phyloP scores from a whole-genome alignment of 768 basidiomycete species.

The Mycena crocata region DNA sequence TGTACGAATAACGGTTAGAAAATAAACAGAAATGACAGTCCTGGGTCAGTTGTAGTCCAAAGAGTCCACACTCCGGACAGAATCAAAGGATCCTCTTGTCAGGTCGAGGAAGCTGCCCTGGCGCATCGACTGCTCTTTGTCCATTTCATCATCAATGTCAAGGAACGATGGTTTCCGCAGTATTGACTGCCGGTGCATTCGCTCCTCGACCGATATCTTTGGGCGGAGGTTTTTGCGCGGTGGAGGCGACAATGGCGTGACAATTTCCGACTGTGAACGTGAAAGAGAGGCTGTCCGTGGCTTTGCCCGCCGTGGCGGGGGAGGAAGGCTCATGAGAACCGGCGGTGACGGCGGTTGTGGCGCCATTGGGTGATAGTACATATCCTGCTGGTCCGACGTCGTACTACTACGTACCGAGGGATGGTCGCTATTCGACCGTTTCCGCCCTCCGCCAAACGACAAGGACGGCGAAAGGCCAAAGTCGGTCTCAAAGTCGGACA shows the following conservation, averaged over 20 bases:
- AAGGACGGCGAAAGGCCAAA: conserved; percentile 45
- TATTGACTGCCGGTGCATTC: conserved; percentile 62
- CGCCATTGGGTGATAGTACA: conserved; percentile 20
- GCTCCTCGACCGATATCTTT: conserved; percentile 51
- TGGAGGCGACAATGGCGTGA: conserved; percentile 34
- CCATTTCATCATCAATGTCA: conserved; percentile 69
- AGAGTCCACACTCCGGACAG: conserved; percentile 46
- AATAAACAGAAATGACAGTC: conserved; percentile 23
- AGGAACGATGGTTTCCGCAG: conserved; percentile 80
- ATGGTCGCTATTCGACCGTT: conserved; percentile 30
- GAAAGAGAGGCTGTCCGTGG: conserved; percentile 41
- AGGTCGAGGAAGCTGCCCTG: conserved; percentile 63
- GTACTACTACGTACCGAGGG: conserved; percentile 24
- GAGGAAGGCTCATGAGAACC: conserved; percentile 59
- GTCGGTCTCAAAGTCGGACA: conserved; percentile 46
- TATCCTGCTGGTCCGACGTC: conserved; percentile 21
- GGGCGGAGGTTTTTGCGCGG: conserved; percentile 44
- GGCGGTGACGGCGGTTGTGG: conserved; percentile 39
- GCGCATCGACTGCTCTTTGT: conserved; percentile 41
- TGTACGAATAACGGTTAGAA: conserved; percentile 29
- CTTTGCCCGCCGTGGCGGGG: conserved; percentile 62
- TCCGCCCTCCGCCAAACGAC: conserved; percentile 35
- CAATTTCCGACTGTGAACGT: conserved; percentile 31
- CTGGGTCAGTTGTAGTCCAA: conserved; percentile 19
- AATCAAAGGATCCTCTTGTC: conserved; percentile 64